Percentiles rank a stretch among this genome's conserved stretches.
phyloP scores from a whole-genome alignment of 2,329 filamentous ascomycete species.

The Penicillium glabrum region DNA sequence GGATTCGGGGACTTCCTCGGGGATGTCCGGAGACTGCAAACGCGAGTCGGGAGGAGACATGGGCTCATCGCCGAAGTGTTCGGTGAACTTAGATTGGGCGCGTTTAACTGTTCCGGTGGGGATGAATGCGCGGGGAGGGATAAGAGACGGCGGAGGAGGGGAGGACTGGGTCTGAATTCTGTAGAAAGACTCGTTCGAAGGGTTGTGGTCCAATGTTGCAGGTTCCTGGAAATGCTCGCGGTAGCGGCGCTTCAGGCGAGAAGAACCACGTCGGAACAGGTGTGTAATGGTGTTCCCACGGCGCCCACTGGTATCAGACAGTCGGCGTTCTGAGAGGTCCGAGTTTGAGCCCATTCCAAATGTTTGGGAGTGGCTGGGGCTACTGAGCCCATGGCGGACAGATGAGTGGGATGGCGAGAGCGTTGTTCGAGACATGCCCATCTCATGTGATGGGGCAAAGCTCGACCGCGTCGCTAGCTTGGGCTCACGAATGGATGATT shows the following conservation, averaged over 20 bases:
- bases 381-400: constrained; percentile 45
- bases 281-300: constrained; percentile 62
- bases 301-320: constrained; percentile 54
- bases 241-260: constrained; percentile 56
- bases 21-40: constrained; percentile 72
- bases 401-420: constrained; percentile 44
- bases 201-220: constrained; percentile 85
- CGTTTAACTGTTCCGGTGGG: constrained; percentile 66
- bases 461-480: constrained; percentile 29
- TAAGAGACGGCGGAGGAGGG: constrained; percentile 37
- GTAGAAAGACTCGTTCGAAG: constrained; percentile 82
- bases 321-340: constrained; percentile 54
- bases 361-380: constrained; percentile 55
- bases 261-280: constrained; percentile 69
- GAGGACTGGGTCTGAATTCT: constrained; percentile 54
- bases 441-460: constrained; percentile 36
- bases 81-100: constrained; percentile 86
- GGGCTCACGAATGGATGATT: constrained; percentile 32
- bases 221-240: constrained; percentile 49
- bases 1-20: constrained; percentile 27
- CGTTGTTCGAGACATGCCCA: constrained; percentile 33
- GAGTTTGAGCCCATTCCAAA: constrained; percentile 53
- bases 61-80: constrained; percentile 85
- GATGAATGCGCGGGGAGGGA: constrained; percentile 43
- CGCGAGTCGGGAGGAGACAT: constrained; percentile 82